Base-by-base conservation (phyloP, 495 filamentous ascomycete genomes). In the Aspergillus coremiiformis region DNA sequence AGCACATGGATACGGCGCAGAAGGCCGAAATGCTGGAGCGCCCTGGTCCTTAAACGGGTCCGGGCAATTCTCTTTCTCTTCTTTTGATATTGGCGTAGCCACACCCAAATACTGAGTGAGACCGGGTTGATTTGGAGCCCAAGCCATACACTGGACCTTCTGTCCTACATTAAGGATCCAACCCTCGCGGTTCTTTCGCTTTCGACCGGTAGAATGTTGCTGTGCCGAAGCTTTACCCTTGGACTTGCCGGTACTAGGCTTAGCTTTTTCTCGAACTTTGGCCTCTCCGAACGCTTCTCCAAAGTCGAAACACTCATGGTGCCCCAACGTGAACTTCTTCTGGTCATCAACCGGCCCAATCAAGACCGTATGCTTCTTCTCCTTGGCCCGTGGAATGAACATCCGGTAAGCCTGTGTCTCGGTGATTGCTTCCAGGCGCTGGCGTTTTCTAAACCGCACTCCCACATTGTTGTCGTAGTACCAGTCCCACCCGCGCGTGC, bases 111-210 rank as follows among this genome's bases (percentile, higher is more conserved):
- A 84, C 60, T 85, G 81, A 10, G 60, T 68, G 39, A 61, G 49
- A 11, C 71, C 74, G 12, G 69, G 42, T 41, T 79, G 73, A 46
- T 82, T 79, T 14, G 81, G 78, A 19, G 70, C 74, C 82, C 82
- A 86, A 17, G 78, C 74, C 49, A 78, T 53, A 54, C 74, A 75
- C 52, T 77, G 71, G 4, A 81, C 61, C 27, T 68, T 76, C 0
- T 64, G 62, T 5, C 79, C 81, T 15, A 82, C 52, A 58, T 81
- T 79, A 23, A 85, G 48, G 22, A 84, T 62, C 79, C 81, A 86
- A 0, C 81, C 82, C 41, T 76, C 65, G 23, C 73, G 71, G 11
- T 62, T 60, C 30, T 60, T 65, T 47, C 57, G 61, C 11, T 44
- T 43, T 9, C 26, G 15, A 14, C 20, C 35, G 6, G 59, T 5